Evolutionary conservation across 1,284 basidiomycete species (phyloP), one percentile per base, ranked within the genome.

Genomic region (Irpex rosettiformis): DNA sequence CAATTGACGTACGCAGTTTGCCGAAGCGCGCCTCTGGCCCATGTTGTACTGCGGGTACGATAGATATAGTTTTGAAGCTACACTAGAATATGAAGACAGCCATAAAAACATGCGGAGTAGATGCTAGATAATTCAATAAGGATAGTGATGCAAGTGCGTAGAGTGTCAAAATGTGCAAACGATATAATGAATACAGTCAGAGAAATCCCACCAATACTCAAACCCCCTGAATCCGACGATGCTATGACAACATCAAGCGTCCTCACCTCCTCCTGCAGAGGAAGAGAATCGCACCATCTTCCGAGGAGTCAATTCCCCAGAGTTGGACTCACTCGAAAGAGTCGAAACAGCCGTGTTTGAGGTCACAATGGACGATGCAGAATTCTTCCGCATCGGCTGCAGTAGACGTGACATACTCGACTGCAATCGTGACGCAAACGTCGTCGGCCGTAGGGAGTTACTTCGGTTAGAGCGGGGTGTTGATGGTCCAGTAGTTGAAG

Each of bases 231-330:
- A 45, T 22, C 10, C 16, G 13, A 8, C 18, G 43, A n/a, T 18
- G 43, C 16, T 18, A 11, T 45, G 13, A 7, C 30, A 2, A 16
- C 30, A 37, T 45, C 8, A 45, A 18, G 43, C 16, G 18, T 45
- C 43, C 21, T 45, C 43, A 18, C 43, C 43, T 45, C 43, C 43
- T 22, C 52, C 54, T 25, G 60, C 59, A 13, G 60, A 58, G 21
- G 59, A 57, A 13, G 70, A 70, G 67, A 86, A 86, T 52, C 85
- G 77, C 51, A 86, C 85, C 4, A 80, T 81, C 68, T 87, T 87
- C 62, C 67, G 67, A 10, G 66, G 66, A 6, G 67, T 64, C 30
- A 67, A 56, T 56, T 61, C 65, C 18, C 64, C 62, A 8, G 68
- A 66, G 16, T 58, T 59, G 51, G 67, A 65, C 40, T 68, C 67